A percentile compares a stretch with the other conserved stretches of the same genome.
These are phyloP conservation scores for Puccinia polysora DNA, from an alignment of 1,284 basidiomycete species.

Conservation along the genomic window DNA sequence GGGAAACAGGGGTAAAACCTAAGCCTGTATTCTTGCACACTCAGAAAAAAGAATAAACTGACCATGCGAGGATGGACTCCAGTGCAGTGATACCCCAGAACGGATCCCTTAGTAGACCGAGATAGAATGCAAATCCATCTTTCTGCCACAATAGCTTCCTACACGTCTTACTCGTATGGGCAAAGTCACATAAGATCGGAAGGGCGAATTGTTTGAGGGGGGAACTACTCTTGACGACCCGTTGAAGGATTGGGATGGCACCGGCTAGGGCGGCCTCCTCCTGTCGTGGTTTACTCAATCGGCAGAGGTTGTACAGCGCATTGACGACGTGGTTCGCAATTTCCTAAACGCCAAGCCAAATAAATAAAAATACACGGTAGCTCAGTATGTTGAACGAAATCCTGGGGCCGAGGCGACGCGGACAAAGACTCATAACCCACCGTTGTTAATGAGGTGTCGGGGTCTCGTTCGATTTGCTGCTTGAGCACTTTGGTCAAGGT, in stretches of 20 bases:
- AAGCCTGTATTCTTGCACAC: too few species aligned
- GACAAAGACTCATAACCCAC: conserved; percentile 57
- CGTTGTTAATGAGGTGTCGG: conserved; percentile 63
- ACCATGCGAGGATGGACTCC: conserved; percentile 87
- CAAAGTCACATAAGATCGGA: conserved; percentile 90
- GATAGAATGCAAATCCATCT: conserved; percentile 69
- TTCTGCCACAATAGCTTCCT: conserved; percentile 81
- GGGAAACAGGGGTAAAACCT: not conserved
- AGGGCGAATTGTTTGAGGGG: conserved; percentile 93
- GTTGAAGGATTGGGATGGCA: conserved; percentile 82
- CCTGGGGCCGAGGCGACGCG: too few species aligned
- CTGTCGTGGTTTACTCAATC: conserved; percentile 86
- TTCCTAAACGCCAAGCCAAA: conserved; percentile 60
- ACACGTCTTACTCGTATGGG: conserved; percentile 85
- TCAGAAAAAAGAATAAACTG: conserved; percentile 47
- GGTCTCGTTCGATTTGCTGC: conserved; percentile 65
- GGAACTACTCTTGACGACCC: conserved; percentile 77
- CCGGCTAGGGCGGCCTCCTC: conserved; percentile 95
- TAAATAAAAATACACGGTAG: not conserved
- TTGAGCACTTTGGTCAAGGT: conserved; percentile 77
- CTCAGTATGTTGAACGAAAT: too few species aligned
- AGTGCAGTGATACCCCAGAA: conserved; percentile 93
- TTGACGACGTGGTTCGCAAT: conserved; percentile 90
- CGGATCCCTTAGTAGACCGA: conserved; percentile 78
- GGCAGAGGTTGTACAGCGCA: conserved; percentile 87